These are phyloP conservation scores for Naegleria gruberi DNA, from an alignment of 208 protist species.

Conservation along the genomic window DNA sequence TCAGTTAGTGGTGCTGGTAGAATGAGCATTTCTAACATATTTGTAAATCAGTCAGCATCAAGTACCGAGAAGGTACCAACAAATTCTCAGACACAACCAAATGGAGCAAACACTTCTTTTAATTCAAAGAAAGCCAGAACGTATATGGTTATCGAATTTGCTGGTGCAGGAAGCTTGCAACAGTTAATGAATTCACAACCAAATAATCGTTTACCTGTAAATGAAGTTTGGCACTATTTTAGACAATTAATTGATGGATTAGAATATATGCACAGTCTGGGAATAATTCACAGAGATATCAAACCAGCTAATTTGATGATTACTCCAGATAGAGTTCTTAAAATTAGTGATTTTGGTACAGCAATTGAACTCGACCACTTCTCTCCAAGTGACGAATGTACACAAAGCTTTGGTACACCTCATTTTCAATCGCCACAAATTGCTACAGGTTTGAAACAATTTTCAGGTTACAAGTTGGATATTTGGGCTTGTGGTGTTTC, in stretches of 20 bases:
- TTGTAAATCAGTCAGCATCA: too few species aligned
- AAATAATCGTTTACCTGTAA: neutral
- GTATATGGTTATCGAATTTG: constrained; percentile 1
- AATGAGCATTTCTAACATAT: too few species aligned
- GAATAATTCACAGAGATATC: constrained; percentile 35
- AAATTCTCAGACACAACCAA: too few species aligned
- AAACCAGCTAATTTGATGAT: constrained; percentile 35
- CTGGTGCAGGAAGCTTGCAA: constrained; percentile 7
- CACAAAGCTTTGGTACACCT: neutral
- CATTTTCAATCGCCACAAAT: constrained; percentile 26
- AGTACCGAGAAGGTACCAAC: too few species aligned
- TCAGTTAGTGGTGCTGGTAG: too few species aligned
- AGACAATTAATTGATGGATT: constrained; percentile 12
- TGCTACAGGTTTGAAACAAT: neutral
- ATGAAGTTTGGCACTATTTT: constrained; percentile 1
- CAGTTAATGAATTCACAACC: neutral
- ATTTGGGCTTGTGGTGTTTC: constrained; percentile 27
- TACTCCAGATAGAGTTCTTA: constrained; percentile 16
- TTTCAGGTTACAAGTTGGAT: constrained; percentile 10
- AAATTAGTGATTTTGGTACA: constrained; percentile 35
- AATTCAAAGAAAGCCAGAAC: neutral
- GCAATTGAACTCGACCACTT: constrained; percentile 11
- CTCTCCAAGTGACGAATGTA: neutral
- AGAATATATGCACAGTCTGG: constrained; percentile 17
- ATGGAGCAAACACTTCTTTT: too few species aligned